phyloP scores from a whole-genome alignment of 2,329 filamentous ascomycete genomes.

The Penicillium palitans region DNA sequence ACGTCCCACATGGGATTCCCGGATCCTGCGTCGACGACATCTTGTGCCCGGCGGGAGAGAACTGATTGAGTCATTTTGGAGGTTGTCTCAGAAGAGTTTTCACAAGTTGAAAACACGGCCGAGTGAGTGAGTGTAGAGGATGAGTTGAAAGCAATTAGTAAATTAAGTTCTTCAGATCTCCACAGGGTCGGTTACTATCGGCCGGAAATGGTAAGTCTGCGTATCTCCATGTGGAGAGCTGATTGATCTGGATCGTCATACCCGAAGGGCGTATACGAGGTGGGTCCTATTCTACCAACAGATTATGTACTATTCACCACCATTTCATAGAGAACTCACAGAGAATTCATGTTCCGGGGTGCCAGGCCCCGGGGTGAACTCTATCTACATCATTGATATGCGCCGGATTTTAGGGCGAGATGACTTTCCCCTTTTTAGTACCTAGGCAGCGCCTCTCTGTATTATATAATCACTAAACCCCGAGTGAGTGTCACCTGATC shows the following conservation, averaged over 20 bases:
- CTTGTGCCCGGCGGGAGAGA: slow-evolving; percentile 20
- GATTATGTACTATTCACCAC: not conserved
- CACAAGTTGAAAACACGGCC: not conserved
- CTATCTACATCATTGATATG: too few relatives aligned
- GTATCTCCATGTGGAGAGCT: not conserved
- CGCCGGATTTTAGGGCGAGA: too few relatives aligned
- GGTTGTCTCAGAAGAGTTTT: not conserved
- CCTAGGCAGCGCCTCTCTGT: too few relatives aligned
- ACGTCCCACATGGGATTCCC: slow-evolving; percentile 46
- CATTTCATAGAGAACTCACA: not conserved
- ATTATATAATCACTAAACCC: too few relatives aligned
- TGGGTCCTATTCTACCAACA: not conserved
- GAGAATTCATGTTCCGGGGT: not conserved
- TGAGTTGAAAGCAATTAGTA: not conserved
- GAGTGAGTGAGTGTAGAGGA: not conserved
- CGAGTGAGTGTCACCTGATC: too few relatives aligned
- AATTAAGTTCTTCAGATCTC: not conserved
- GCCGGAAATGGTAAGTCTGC: not conserved
- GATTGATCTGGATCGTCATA: not conserved
- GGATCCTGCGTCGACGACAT: slow-evolving; percentile 9
- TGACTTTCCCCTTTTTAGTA: too few relatives aligned
- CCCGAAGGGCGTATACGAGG: not conserved
- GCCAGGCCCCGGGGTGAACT: not conserved
- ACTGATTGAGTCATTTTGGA: not conserved
- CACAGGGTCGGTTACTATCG: not conserved